These are phyloP conservation scores for Chlorophyllum brunneum DNA, from an alignment of 768 basidiomycete species.

Conservation along the genomic window DNA sequence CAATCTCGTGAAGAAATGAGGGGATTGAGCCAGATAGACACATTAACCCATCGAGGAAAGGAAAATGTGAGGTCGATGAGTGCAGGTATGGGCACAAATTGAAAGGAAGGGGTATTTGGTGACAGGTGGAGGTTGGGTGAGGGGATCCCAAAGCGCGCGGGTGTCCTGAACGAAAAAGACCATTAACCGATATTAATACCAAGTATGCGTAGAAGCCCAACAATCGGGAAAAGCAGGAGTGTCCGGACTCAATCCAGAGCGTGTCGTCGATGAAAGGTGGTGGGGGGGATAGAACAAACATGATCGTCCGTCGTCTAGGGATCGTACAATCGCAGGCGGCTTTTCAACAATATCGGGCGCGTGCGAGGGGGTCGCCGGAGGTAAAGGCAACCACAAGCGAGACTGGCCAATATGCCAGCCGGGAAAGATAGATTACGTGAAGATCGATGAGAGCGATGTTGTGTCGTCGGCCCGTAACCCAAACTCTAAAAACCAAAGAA, in stretches of 20 bases:
- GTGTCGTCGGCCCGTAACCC: constrained; percentile 6
- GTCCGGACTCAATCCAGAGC: constrained; percentile 12
- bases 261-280: not conserved
- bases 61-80: not conserved
- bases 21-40: not conserved
- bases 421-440: constrained; percentile 6
- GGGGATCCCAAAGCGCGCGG: constrained; percentile 6
- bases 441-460: constrained; percentile 2
- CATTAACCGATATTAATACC: constrained; percentile 12
- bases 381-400: not conserved
- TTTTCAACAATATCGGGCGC: constrained; percentile 4
- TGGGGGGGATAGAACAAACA: constrained; percentile 8
- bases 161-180: constrained; percentile 11
- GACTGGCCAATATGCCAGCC: constrained; percentile 3
- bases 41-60: constrained; percentile 1
- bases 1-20: not conserved
- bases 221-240: constrained; percentile 9
- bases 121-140: not conserved
- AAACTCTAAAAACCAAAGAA: constrained; percentile 11
- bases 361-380: not conserved
- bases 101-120: not conserved
- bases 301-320: constrained; percentile 11
- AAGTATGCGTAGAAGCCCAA: constrained; percentile 8
- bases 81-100: constrained; percentile 1
- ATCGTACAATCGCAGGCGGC: constrained; percentile 9